Conservation (phyloP, 2,329 filamentous ascomycete genomes). For the Acarospora socialis region DNA sequence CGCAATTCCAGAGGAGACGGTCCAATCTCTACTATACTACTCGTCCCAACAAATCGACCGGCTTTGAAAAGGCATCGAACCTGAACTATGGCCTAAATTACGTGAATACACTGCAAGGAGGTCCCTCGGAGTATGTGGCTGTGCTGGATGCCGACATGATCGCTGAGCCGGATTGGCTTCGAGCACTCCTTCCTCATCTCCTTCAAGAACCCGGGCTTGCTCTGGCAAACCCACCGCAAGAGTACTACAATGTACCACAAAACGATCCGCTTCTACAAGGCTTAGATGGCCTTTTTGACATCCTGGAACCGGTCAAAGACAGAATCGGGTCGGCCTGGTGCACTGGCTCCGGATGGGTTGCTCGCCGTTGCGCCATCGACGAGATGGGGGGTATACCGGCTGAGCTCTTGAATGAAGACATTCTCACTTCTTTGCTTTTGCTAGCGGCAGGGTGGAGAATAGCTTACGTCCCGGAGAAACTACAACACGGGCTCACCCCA, state of each 20-base stretch:
- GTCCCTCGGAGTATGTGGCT: constrained; percentile 20
- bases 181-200: constrained; percentile 24
- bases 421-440: constrained; percentile 22
- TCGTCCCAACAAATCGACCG: constrained; percentile 29
- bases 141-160: constrained; percentile 26
- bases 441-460: constrained; percentile 19
- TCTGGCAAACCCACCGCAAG: constrained; percentile 22
- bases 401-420: constrained; percentile 23
- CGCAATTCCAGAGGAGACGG: constrained; percentile 26
- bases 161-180: constrained; percentile 22
- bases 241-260: constrained; percentile 22
- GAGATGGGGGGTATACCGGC: constrained; percentile 22
- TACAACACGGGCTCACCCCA: constrained; percentile 23
- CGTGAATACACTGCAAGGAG: constrained; percentile 15
- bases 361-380: constrained; percentile 20
- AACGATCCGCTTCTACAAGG: constrained; percentile 21
- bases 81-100: constrained; percentile 21
- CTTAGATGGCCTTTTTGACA: constrained; percentile 21
- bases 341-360: constrained; percentile 23
- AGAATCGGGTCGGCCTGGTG: constrained; percentile 18
- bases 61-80: constrained; percentile 28
- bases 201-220: constrained; percentile 17
- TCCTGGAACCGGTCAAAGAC: constrained; percentile 22
- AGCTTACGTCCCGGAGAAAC: constrained; percentile 19
- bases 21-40: constrained; percentile 41